A percentile compares a stretch with the other conserved stretches of the same genome.
These are phyloP conservation scores for Chaetomidium leptoderma DNA, from an alignment of 495 filamentous ascomycete species.

Conservation along the genomic window DNA sequence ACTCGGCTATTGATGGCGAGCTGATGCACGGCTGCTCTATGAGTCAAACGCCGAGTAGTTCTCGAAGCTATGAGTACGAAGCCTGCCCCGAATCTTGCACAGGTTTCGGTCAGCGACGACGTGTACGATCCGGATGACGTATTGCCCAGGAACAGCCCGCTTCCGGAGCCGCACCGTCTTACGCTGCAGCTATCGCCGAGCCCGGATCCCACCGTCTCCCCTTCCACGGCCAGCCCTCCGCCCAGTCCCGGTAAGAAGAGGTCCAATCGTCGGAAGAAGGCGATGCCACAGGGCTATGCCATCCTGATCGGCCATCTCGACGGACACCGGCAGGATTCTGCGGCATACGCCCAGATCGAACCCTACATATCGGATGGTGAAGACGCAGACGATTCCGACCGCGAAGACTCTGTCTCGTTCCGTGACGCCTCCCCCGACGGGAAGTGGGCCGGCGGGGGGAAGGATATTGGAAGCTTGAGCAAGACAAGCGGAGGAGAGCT, in stretches of 20 bases:
- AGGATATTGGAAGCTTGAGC: conserved; percentile 6
- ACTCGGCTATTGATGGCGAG: conserved; percentile 32
- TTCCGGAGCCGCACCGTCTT: conserved; percentile 38
- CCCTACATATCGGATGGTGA: conserved; percentile 34
- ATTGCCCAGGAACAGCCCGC: conserved; percentile 40
- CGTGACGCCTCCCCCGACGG: conserved; percentile 12
- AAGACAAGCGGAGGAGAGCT: conserved; percentile 20
- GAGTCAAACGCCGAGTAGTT: conserved; percentile 27
- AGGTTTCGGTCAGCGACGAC: conserved; percentile 39
- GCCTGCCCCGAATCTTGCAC: conserved; percentile 35
- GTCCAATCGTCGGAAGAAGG: conserved; percentile 43
- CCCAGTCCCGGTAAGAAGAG: conserved; percentile 34
- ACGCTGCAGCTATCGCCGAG: conserved; percentile 41
- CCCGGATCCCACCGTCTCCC: conserved; percentile 28
- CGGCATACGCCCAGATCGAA: conserved; percentile 38
- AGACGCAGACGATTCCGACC: conserved; percentile 17
- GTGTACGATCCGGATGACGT: conserved; percentile 47
- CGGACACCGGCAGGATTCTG: conserved; percentile 47
- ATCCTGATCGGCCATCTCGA: conserved; percentile 51
- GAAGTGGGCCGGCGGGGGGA: not conserved
- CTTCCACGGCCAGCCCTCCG: conserved; percentile 39
- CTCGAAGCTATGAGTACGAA: conserved; percentile 45
- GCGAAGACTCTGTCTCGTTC: conserved; percentile 23
- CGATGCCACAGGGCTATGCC: conserved; percentile 49
- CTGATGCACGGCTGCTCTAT: conserved; percentile 24